Conservation (phyloP, 164 flowering plant species). For the Saururus chinensis region DNA sequence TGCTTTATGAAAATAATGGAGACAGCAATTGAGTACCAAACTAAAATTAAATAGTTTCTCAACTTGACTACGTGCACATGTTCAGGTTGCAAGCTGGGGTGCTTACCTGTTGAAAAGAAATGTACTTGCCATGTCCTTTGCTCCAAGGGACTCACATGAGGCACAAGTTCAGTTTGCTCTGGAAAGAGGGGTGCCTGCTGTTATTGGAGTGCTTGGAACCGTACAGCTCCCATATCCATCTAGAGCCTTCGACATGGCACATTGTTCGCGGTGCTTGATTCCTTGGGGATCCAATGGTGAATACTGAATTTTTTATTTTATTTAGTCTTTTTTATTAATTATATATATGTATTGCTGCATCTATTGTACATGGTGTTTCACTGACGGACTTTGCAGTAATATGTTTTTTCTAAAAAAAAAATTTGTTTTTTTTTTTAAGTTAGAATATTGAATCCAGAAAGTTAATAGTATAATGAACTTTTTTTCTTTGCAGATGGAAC, state of each 20-base stretch:
- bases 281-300: constrained; percentile 86
- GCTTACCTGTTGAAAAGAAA: constrained; percentile 81
- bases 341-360: neutral
- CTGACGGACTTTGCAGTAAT: neutral
- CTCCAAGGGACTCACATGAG: constrained; percentile 88
- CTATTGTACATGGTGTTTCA: no score
- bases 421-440: neutral
- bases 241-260: constrained; percentile 93
- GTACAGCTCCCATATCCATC: constrained; percentile 77
- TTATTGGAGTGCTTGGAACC: constrained; percentile 86
- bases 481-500: constrained; percentile 49
- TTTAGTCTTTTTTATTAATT: neutral
- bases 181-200: constrained; percentile 91
- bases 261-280: constrained; percentile 88
- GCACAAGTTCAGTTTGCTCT: constrained; percentile 95
- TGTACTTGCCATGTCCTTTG: constrained; percentile 88
- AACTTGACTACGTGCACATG: no score
- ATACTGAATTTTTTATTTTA: constrained; percentile 3
- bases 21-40: no score
- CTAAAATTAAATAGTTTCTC: no score
- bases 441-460: no score
- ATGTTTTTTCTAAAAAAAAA: neutral
- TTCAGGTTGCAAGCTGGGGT: constrained; percentile 91
- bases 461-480: no score
- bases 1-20: no score